Conservation (phyloP, 108 stramenopile genomes). For the Aureococcus anophagefferens region DNA sequence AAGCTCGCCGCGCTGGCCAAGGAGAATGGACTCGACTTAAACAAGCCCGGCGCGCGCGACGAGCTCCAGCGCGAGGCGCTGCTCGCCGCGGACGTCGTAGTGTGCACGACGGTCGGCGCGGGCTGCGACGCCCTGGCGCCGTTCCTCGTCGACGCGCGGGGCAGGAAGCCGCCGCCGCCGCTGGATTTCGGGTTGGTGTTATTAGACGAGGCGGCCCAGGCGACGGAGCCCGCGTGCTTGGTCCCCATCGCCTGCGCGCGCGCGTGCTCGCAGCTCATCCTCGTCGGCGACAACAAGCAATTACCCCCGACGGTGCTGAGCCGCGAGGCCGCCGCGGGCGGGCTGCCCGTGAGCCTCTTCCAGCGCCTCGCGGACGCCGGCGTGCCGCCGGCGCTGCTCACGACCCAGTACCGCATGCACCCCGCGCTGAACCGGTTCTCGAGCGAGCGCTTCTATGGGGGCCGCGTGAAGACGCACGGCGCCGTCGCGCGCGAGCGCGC, state of each 20-base stretch:
- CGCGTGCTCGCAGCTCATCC: conserved; percentile 61
- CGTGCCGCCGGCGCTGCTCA: conserved; percentile 69
- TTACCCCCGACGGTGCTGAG: conserved; percentile 70
- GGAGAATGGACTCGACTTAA: conserved; percentile 10
- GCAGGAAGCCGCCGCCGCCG: no score
- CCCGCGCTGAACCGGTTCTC: conserved; percentile 87
- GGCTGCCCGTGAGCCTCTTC: conserved; percentile 49
- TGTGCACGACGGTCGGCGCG: conserved; percentile 86
- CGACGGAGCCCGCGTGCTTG: conserved; percentile 79
- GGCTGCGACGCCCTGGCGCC: conserved; percentile 14
- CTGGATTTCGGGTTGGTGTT: conserved; percentile 50
- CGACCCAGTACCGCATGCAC: conserved; percentile 88
- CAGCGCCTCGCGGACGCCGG: conserved; percentile 52
- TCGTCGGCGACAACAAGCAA: conserved; percentile 77
- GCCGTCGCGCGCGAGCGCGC: no score
- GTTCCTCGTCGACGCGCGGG: not conserved
- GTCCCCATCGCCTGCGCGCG: conserved; percentile 55
- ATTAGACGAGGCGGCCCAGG: conserved; percentile 84
- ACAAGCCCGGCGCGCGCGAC: conserved; percentile 42
- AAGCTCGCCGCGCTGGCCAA: conserved; percentile 58
- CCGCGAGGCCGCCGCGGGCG: conserved; percentile 46
- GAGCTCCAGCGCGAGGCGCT: conserved; percentile 70
- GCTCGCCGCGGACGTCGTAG: conserved; percentile 89
- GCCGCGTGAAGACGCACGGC: conserved; percentile 3
- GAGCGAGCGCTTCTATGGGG: conserved; percentile 64